Evolutionary conservation across 2,329 filamentous ascomycete species (phyloP), one percentile per base, ranked within the genome.

Genomic region (Aaosphaeria arxii): DNA sequence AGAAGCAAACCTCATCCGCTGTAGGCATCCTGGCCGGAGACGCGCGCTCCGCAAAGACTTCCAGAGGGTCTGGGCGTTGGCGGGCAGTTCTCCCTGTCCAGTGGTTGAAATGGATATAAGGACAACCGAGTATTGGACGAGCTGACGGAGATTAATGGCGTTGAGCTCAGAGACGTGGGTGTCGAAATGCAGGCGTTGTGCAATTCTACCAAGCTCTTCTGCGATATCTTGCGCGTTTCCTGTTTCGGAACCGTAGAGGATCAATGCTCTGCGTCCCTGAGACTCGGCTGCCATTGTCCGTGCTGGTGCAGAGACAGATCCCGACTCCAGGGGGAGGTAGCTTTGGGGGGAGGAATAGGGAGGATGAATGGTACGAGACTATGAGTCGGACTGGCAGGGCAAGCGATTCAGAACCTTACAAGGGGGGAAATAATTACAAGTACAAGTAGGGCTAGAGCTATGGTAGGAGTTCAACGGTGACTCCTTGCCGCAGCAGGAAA

Each of bases 221-320:
- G 94, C 92, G 54, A 92, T 83, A 71, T 97, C 92, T 71, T 96
- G 89, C 46, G 90, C 87, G 64, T 94, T 96, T 48, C 94, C 94
- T 24, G 91, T 97, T 75, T 99, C 94, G 36, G 92, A 95, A 47
- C 90, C 94, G 72, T 96, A 99, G 32, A 95, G 79, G 49, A 99
- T 79, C 56, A 95, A 81, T 44, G 80, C 83, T 39, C 74, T 79
- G 57, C 66, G 65, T 44, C 54, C 48, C 39, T 55, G 55, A 47
- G 55, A 53, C 17, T 55, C 44, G 48, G 47, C 49, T 28, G 48
- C 49, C 58, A 63, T 64, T 54, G 55, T 48, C 44, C 47, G 51
- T 36, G 33, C 13, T 4, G 33, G 13, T 36, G 9, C 33, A 13
- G 33, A 9, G 33, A 13, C 17, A 24, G 17, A 24, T 24, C 17